Evolutionary conservation across 2,329 filamentous ascomycete species (phyloP).

Genomic region (Curvularia sp.): DNA sequence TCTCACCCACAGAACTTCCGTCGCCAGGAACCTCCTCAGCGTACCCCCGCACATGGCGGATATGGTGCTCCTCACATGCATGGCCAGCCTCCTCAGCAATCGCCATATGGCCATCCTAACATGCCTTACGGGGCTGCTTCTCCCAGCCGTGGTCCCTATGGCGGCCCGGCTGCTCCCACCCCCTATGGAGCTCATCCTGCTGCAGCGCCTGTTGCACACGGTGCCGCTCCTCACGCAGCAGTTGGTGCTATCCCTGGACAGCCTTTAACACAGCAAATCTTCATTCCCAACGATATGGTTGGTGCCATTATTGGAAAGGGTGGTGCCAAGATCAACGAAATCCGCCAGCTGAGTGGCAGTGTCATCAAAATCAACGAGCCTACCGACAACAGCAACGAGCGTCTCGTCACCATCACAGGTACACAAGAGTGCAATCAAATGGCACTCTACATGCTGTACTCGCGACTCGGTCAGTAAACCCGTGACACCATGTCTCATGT

Average conservation of each 20-base stretch:
- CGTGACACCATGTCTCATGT: conserved; percentile 4
- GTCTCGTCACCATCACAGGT: conserved; percentile 94
- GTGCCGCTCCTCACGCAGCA: conserved; percentile 74
- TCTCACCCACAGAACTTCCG: conserved; percentile 89
- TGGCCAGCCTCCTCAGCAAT: conserved; percentile 61
- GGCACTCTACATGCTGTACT: conserved; percentile 99
- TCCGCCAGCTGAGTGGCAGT: conserved; percentile 93
- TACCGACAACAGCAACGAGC: conserved; percentile 98
- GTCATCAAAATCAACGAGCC: conserved; percentile 99
- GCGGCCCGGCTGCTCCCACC: conserved; percentile 76
- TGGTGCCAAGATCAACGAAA: conserved; percentile 99
- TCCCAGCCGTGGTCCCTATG: conserved; percentile 76
- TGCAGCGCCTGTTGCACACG: conserved; percentile 63
- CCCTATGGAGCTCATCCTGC: conserved; percentile 68
- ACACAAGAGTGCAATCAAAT: conserved; percentile 99
- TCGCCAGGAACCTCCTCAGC: conserved; percentile 68
- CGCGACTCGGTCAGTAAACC: conserved; percentile 78
- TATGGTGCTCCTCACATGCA: conserved; percentile 73
- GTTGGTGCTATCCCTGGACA: conserved; percentile 67
- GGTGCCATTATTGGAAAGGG: conserved; percentile 99
- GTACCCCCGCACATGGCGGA: conserved; percentile 77
- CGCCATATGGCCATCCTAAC: conserved; percentile 61
- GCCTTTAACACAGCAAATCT: conserved; percentile 96
- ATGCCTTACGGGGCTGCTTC: conserved; percentile 79
- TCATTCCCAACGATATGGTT: conserved; percentile 99